Evolutionary conservation across 164 flowering plant species (phyloP).

Genomic region (Tetracentron sinense): DNA sequence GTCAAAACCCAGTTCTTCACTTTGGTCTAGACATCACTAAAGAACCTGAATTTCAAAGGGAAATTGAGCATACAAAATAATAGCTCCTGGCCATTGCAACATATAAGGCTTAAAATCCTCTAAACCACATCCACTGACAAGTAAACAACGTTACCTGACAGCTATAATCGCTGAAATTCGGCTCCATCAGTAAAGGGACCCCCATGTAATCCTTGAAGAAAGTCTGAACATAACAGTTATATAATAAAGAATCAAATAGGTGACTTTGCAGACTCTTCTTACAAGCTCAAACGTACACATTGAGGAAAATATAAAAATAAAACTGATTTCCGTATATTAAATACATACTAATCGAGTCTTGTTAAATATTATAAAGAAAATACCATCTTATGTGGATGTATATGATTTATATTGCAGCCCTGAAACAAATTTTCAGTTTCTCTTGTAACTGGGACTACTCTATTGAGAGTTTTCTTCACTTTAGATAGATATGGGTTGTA

Average conservation of each 20-base stretch:
- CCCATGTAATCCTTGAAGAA: slow-evolving; percentile 91
- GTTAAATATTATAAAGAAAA: background rate
- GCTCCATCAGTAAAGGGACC: slow-evolving; percentile 88
- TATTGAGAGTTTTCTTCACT: too few relatives aligned
- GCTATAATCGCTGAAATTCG: slow-evolving; percentile 82
- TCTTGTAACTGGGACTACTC: background rate
- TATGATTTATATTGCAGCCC: too few relatives aligned
- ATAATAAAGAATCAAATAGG: too few relatives aligned
- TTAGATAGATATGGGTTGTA: background rate
- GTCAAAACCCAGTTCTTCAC: background rate
- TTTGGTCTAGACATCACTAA: background rate
- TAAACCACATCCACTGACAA: background rate
- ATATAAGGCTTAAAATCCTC: background rate
- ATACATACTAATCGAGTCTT: background rate
- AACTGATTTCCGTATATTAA: background rate
- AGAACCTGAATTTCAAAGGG: background rate
- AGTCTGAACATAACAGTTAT: slow-evolving; percentile 30
- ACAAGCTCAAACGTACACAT: background rate
- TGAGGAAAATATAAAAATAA: background rate
- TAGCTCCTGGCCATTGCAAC: background rate
- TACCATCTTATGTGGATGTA: background rate
- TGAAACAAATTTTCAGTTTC: too few relatives aligned
- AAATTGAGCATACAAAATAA: background rate
- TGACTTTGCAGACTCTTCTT: background rate
- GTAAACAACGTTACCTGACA: slow-evolving; percentile 64